Evolutionary conservation across 2,329 filamentous ascomycete species (phyloP).

Genomic region (Cladobotryum mycophilum): DNA sequence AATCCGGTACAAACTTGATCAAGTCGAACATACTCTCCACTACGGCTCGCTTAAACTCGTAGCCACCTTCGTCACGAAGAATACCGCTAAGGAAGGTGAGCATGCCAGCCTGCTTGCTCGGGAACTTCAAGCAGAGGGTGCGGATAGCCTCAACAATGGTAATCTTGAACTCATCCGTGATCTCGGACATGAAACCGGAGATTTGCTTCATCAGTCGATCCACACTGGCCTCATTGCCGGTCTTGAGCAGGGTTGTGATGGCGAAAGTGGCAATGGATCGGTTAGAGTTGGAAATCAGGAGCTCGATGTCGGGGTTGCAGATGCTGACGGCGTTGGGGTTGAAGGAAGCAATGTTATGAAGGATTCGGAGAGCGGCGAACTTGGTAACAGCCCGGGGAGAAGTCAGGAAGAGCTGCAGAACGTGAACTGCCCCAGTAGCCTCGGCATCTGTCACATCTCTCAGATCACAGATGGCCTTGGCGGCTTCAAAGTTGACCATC

Average conservation of each 20-base stretch:
- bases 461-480: constrained; percentile 95
- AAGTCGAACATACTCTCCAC: constrained; percentile 99
- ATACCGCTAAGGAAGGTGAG: constrained; percentile 96
- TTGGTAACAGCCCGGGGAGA: constrained; percentile 94
- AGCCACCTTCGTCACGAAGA: constrained; percentile 90
- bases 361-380: constrained; percentile 91
- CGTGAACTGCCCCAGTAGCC: constrained; percentile 85
- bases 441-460: constrained; percentile 88
- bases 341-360: constrained; percentile 94
- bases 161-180: constrained; percentile 99
- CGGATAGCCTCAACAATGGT: constrained; percentile 99
- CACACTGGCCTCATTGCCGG: constrained; percentile 93
- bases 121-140: constrained; percentile 94
- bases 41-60: constrained; percentile 95
- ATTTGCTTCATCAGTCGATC: constrained; percentile 99
- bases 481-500: constrained; percentile 99
- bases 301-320: constrained; percentile 96
- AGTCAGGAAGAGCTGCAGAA: constrained; percentile 92
- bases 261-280: constrained; percentile 97
- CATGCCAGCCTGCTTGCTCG: constrained; percentile 96
- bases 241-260: constrained; percentile 96
- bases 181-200: constrained; percentile 95
- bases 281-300: constrained; percentile 93
- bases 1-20: constrained; percentile 96
- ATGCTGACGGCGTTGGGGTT: constrained; percentile 87